Conservation (phyloP, 2,329 filamentous ascomycete species). For the Basipetospora chlamydospora region DNA sequence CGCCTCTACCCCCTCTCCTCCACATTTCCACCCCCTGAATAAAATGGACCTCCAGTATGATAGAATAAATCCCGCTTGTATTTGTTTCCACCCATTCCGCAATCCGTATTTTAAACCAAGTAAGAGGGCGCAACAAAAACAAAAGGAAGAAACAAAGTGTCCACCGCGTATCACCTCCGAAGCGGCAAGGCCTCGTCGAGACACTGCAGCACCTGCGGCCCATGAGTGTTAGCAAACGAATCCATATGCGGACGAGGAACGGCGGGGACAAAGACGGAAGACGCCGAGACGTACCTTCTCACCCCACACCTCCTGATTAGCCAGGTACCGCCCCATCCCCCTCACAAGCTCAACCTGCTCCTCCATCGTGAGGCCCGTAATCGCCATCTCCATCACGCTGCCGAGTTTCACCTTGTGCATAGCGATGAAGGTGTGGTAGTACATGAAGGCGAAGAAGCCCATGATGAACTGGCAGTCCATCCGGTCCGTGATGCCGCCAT, state of each 20-base stretch:
- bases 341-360: constrained; percentile 77
- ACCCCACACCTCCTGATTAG: constrained; percentile 43
- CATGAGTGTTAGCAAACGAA: background rate
- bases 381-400: constrained; percentile 76
- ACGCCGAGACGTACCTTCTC: constrained; percentile 19
- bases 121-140: too few species aligned
- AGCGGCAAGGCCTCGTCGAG: constrained; percentile 17
- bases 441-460: constrained; percentile 97
- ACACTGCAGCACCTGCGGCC: constrained; percentile 17
- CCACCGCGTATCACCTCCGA: constrained; percentile 10
- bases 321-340: constrained; percentile 47
- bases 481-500: constrained; percentile 94
- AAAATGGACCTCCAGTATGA: too few species aligned
- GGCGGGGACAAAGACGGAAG: background rate
- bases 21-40: too few species aligned
- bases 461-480: constrained; percentile 99
- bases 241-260: constrained; percentile 5
- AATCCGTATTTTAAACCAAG: too few species aligned
- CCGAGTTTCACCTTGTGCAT: constrained; percentile 75
- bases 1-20: too few species aligned
- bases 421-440: constrained; percentile 95
- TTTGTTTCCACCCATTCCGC: too few species aligned
- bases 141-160: background rate
- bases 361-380: constrained; percentile 72
- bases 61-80: too few species aligned